phyloP scores from a whole-genome alignment of 129 eudicot genomes.

The Erigeron canadensis region DNA sequence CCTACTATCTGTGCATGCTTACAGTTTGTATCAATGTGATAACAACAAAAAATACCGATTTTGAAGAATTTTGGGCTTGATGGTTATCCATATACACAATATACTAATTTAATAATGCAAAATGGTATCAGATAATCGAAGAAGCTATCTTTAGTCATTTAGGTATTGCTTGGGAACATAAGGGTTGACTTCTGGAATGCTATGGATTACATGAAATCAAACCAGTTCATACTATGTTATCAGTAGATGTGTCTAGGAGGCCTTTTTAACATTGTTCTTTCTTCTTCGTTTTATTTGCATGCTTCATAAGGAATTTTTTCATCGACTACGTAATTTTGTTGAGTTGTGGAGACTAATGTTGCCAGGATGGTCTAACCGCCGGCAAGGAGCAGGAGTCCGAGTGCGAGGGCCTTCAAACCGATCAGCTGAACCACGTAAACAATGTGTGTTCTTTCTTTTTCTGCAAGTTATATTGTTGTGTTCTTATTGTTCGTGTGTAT shows the following conservation, averaged over 20 bases:
- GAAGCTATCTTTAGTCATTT: neutral
- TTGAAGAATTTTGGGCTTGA: neutral
- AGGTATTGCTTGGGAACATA: neutral
- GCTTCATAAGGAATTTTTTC: neutral
- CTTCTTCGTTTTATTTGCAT: neutral
- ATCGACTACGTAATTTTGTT: neutral
- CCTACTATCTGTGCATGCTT: neutral
- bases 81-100: neutral
- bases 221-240: neutral
- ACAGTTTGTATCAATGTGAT: neutral
- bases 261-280: neutral
- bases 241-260: neutral
- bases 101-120: neutral
- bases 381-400: neutral
- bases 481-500: neutral
- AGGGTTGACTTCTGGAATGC: constrained; percentile 7
- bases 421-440: neutral
- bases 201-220: neutral
- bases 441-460: constrained; percentile 1
- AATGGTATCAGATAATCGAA: neutral
- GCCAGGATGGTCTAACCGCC: constrained; percentile 12
- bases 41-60: neutral
- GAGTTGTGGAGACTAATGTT: neutral
- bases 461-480: neutral
- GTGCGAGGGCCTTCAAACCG: constrained; percentile 5